Base-by-base conservation (phyloP, 2,329 filamentous ascomycete species). In the Ascochyta lentis region DNA sequence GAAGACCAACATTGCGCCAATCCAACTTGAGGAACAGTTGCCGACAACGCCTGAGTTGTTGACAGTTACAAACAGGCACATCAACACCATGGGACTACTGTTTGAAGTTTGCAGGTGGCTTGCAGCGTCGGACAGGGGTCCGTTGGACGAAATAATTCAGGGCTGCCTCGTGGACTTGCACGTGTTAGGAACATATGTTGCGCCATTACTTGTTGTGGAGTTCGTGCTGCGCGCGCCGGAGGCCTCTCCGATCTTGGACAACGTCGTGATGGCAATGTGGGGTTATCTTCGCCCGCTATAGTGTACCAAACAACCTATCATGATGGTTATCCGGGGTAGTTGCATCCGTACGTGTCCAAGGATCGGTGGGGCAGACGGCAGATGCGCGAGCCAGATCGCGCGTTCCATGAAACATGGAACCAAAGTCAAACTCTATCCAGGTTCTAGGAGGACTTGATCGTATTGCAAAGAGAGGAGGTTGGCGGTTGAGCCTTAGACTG, bases 81-180 rank as follows among this genome's bases (percentile, higher is more conserved):
- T n/a, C 33, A 23, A 53, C 19, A 26, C 27, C 12, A 12, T 23
- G 37, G 16, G 31, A 38, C 50, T 38, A 43, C 33, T 43, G 43
- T 53, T 53, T 42, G 50, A 48, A n/a, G 31, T 37, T 15, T n/a
- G 27, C 19, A 37, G 4, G 38, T 48, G 50, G 50, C 43, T 53
- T 47, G 43, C 50, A 42, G 50, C 13, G 31, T 23, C 24, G 27
- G 23, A 31, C n/a, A n/a, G 42, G 15, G 6, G 4, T 13, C 42
- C 31, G 10, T n/a, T 34, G 29, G 27, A 24, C 22, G 2, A 16
- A 31, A 19, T 12, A 6, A 16, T 10, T 39, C 29, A 41, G 8
- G 6, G n/a, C 15, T 15, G 10, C 15, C 40, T 6, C 23, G 19
- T 41, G 10, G n/a, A 31, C 24, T 37, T 3, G 3, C 34, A 31